Evolutionary conservation across 495 filamentous ascomycete genomes (phyloP).

Genomic region (Hyaloscypha bicolor): DNA sequence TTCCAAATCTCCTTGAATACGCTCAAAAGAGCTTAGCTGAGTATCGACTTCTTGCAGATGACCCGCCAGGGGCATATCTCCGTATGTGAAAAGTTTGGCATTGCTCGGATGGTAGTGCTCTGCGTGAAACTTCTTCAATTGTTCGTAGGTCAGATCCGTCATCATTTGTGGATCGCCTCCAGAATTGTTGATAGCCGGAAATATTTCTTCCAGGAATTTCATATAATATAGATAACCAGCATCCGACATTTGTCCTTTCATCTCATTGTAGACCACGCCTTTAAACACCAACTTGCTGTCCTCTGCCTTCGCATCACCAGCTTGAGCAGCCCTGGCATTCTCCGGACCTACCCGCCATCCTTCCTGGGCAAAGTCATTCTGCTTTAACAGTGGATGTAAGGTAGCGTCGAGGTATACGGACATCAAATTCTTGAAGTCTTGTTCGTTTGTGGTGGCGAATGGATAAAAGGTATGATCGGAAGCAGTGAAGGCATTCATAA

Average conservation of each 20-base stretch:
- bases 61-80: slow-evolving; percentile 81
- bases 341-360: slow-evolving; percentile 95
- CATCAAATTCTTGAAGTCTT: slow-evolving; percentile 94
- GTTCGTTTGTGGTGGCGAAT: slow-evolving; percentile 94
- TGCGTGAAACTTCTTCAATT: slow-evolving; percentile 81
- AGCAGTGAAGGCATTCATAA: slow-evolving; percentile 98
- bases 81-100: slow-evolving; percentile 92
- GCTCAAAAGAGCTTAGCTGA: slow-evolving; percentile 70
- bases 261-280: slow-evolving; percentile 98
- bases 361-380: slow-evolving; percentile 93
- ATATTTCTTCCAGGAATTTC: slow-evolving; percentile 89
- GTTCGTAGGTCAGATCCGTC: slow-evolving; percentile 87
- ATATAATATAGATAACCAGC: slow-evolving; percentile 96
- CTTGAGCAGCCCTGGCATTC: slow-evolving; percentile 63
- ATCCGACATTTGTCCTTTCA: slow-evolving; percentile 99
- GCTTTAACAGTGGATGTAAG: slow-evolving; percentile 81
- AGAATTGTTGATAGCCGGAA: slow-evolving; percentile 91
- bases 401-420: slow-evolving; percentile 97
- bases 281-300: slow-evolving; percentile 82
- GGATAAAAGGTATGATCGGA: slow-evolving; percentile 98
- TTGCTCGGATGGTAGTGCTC: slow-evolving; percentile 97
- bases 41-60: slow-evolving; percentile 78
- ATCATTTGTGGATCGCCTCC: slow-evolving; percentile 96
- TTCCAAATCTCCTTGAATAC: slow-evolving; percentile 65
- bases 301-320: slow-evolving; percentile 42